Conservation (phyloP, 495 filamentous ascomycete species). For the Rostrohypoxylon terebratum region DNA sequence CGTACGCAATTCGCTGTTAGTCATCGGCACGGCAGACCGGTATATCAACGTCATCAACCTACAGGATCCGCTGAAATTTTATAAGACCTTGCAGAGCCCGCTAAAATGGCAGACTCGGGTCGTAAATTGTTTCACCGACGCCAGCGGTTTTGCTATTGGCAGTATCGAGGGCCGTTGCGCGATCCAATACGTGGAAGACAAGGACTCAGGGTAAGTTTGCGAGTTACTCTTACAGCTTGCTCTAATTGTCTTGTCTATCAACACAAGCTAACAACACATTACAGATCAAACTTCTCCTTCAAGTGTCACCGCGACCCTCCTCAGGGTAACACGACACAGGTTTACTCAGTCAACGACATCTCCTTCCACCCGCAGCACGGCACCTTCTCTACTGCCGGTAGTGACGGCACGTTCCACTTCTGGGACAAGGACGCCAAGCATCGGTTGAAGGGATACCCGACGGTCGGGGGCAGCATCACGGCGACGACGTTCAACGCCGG, state of each 20-base stretch:
- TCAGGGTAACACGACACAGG: slow-evolving; percentile 74
- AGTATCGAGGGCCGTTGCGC: slow-evolving; percentile 91
- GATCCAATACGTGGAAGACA: slow-evolving; percentile 89
- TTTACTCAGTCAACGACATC: slow-evolving; percentile 90
- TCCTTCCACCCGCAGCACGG: slow-evolving; percentile 83
- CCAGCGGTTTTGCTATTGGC: slow-evolving; percentile 85
- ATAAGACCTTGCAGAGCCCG: slow-evolving; percentile 84
- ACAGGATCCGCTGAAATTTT: slow-evolving; percentile 75
- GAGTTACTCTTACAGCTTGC: neutral
- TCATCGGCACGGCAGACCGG: slow-evolving; percentile 86
- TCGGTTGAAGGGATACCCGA: slow-evolving; percentile 87
- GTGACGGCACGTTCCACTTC: slow-evolving; percentile 89
- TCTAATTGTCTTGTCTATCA: neutral
- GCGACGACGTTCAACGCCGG: slow-evolving; percentile 79
- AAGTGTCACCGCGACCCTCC: slow-evolving; percentile 89
- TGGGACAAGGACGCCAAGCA: slow-evolving; percentile 93
- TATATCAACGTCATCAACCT: slow-evolving; percentile 90
- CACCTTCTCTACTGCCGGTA: slow-evolving; percentile 90
- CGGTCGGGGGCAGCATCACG: slow-evolving; percentile 82
- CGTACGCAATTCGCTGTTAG: slow-evolving; percentile 79
- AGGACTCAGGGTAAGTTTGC: slow-evolving; percentile 73
- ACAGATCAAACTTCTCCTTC: slow-evolving; percentile 86
- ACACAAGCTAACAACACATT: slow-evolving; percentile 28
- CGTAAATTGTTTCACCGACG: slow-evolving; percentile 85
- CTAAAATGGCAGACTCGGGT: slow-evolving; percentile 90